These are phyloP conservation scores for Tylopilus orsonianus DNA, from an alignment of 1,284 basidiomycete species.

Conservation along the genomic window DNA sequence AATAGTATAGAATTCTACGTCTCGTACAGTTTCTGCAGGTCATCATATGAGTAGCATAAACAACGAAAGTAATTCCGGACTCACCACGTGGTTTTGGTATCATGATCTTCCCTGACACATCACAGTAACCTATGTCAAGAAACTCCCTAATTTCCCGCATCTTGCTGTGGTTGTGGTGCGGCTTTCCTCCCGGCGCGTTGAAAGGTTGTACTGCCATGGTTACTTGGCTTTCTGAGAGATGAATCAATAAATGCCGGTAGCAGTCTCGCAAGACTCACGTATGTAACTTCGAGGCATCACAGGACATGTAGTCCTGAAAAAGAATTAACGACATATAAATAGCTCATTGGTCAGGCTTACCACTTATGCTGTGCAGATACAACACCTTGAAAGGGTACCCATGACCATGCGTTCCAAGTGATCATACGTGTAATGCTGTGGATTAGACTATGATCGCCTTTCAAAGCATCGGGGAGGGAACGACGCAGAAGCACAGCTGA, in stretches of 20 bases:
- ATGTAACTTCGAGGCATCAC: constrained; percentile 11
- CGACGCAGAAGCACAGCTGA: not conserved
- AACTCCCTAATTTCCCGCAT: constrained; percentile 2
- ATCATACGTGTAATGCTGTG: not conserved
- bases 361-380: not conserved
- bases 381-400: not conserved
- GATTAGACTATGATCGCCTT: not conserved
- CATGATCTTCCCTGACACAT: not conserved
- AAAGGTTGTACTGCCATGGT: constrained; percentile 1
- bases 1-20: not conserved
- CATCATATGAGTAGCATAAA: not conserved
- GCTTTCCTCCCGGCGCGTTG: not conserved
- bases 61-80: not conserved
- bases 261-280: not conserved
- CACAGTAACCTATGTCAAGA: constrained; percentile 3
- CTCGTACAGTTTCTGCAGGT: not conserved
- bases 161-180: constrained; percentile 1
- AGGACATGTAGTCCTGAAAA: not conserved
- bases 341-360: not conserved
- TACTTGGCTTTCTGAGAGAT: not conserved
- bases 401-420: not conserved
- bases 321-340: not conserved
- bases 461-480: not conserved
- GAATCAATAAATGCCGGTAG: not conserved
- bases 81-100: not conserved